Base-by-base conservation (phyloP, 495 filamentous ascomycete species). In the Xylaria palmicola region DNA sequence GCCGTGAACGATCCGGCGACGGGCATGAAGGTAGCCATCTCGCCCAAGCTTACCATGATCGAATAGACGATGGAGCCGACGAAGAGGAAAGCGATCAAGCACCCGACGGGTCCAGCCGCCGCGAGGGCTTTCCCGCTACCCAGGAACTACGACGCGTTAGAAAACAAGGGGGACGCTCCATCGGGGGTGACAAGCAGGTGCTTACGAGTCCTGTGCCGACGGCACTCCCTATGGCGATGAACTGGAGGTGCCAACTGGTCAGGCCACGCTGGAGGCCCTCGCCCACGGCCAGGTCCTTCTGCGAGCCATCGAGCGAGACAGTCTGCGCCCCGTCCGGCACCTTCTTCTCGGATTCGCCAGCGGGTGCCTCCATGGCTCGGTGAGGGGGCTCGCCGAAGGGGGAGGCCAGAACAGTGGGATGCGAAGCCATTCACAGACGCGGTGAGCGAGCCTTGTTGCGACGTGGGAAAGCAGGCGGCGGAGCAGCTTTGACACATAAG, bases 11-110 rank as follows among this genome's bases (percentile, higher is more conserved):
- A 83, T 56, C 90, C 90, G 13, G 89, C 84, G 27, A 92, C 81
- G 6, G 90, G 90, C 17, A 91, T 80, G 62, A 83, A 90, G 32
- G 88, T 86, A 6, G 87, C 83, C 86, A 92, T 88, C 74, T 92
- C 89, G 27, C 87, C 87, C 19, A 83, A 64, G 53, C 72, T 73
- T 20, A 76, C 73, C 79, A 86, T 82, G 73, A 88, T 81, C 26
- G 77, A 83, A 65, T 83, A 89, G 60, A 90, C 75, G 27, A 84
- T 81, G 15, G 82, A 75, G 58, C 86, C 85, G 70, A 89, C 85
- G 64, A 91, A 82, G n/a, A 85, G 65, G 65, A 88, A 90, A 19
- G 86, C 85, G 39, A 92, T 77, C 44, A 93, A 76, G 56, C 90
- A 79, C 12, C 83, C 87, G 0, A 86, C 79, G 13, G 88, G 88